Evolutionary conservation across 352 stramenopile genomes (phyloP).

Genomic region (Pythium rhizo-oryzae): DNA sequence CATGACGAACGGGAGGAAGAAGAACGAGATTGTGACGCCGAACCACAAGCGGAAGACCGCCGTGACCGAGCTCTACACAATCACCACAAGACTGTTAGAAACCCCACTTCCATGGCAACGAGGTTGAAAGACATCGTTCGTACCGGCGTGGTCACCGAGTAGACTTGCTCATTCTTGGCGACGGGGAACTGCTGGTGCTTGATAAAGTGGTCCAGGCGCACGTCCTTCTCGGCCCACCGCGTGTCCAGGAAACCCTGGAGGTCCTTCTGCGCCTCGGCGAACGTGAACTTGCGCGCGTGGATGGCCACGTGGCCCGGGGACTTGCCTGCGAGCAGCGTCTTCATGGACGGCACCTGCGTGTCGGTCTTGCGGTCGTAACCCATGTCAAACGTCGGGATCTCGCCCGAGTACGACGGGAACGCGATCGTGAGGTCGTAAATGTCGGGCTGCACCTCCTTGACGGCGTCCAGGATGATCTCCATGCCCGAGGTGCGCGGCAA

Average conservation of each 20-base stretch:
- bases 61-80: constrained; percentile 52
- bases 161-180: constrained; percentile 18
- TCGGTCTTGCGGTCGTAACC: constrained; percentile 85
- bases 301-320: constrained; percentile 52
- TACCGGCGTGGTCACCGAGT: constrained; percentile 34
- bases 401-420: constrained; percentile 81
- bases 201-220: constrained; percentile 75
- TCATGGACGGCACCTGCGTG: constrained; percentile 84
- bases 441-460: constrained; percentile 83
- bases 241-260: constrained; percentile 70
- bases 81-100: constrained; percentile 3
- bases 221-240: constrained; percentile 80
- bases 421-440: constrained; percentile 95
- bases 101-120: constrained; percentile 3
- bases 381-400: constrained; percentile 90
- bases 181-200: constrained; percentile 60
- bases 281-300: constrained; percentile 64
- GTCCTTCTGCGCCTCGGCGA: constrained; percentile 52
- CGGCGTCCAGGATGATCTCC: constrained; percentile 90
- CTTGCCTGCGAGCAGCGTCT: constrained; percentile 64
- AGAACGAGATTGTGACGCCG: constrained; percentile 59
- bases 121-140: background rate
- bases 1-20: constrained; percentile 75
- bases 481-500: constrained; percentile 93
- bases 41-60: constrained; percentile 80